Evolutionary conservation across 768 basidiomycete species (phyloP).

Genomic region (Boletus sp.): DNA sequence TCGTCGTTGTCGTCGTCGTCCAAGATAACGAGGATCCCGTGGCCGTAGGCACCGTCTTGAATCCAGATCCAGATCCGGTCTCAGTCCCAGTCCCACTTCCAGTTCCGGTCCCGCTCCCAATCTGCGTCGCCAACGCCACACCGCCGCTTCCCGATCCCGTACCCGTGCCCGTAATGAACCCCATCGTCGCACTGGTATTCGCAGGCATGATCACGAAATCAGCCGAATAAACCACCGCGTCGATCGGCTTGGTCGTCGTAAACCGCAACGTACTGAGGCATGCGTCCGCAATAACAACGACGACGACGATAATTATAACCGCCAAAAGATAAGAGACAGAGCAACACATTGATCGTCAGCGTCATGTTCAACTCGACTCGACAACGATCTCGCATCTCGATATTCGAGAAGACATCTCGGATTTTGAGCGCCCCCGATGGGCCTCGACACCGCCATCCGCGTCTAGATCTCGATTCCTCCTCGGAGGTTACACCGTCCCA

Average conservation of each 20-base stretch:
- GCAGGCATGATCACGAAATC: slow-evolving; percentile 44
- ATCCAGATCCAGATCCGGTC: slow-evolving; percentile 1
- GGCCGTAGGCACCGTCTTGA: slow-evolving; percentile 1
- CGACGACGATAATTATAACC: not conserved
- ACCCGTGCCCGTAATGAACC: not conserved
- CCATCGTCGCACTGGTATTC: slow-evolving; percentile 9
- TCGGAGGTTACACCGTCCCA: slow-evolving; percentile 2
- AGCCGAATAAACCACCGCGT: slow-evolving; percentile 46
- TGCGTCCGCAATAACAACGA: not conserved
- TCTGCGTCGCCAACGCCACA: slow-evolving; percentile 6
- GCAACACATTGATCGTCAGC: not conserved
- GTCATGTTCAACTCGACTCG: not conserved
- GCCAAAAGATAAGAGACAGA: not conserved
- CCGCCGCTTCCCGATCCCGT: not conserved
- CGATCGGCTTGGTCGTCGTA: slow-evolving; percentile 22
- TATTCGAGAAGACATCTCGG: slow-evolving; percentile 1
- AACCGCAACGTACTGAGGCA: slow-evolving; percentile 33
- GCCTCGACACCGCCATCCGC: slow-evolving; percentile 13
- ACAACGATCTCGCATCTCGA: slow-evolving; percentile 11
- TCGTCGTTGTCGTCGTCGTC: slow-evolving; percentile 1
- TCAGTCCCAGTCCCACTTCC: not conserved
- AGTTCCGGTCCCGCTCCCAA: not conserved
- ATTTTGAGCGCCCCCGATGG: not conserved
- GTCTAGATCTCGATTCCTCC: slow-evolving; percentile 20
- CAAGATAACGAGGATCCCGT: slow-evolving; percentile 2